Base-by-base conservation (phyloP, 2,329 filamentous ascomycete genomes). In the Didymella arachidicola region DNA sequence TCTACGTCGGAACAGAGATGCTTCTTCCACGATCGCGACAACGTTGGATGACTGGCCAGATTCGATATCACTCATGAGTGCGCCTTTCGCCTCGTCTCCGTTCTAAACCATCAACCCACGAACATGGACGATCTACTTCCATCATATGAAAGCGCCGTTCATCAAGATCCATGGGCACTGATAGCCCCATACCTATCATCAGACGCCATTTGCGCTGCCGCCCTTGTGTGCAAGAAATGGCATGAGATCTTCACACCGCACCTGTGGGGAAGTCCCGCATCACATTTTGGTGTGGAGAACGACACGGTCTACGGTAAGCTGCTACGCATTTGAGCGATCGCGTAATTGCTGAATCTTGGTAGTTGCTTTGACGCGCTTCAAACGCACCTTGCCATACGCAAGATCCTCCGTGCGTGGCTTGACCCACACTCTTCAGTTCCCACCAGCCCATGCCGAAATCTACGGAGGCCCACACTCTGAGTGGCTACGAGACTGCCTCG, bases 221-320 rank as follows among this genome's bases (percentile, higher is more conserved):
- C 82, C 5, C 73, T 87, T 27, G 85, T 87, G 8, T 86, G 82
- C 65, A 81, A 76, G 53, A 76, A 78, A 77, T 87, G 86, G 84
- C 83, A 87, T 66, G 67, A 75, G 27, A 81, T 83, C n/a, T 87
- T 87, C 63, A 79, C 82, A 51, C 84, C 84, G 2, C 81, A 84
- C 61, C 78, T 88, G 1, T 88, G 86, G 86, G 86, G 86, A 16
- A 83, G 85, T 66, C 86, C 86, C 19, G 84, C 86, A 0, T 86
- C 84, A 8, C 85, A 88, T 71, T 88, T 88, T 68, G 84, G 83
- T 29, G 79, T 79, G 2, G 81, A 87, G 50, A 85, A 87, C 66
- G 86, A 87, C 67, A 82, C 81, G 8, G 84, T 87, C 29, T 87
- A 87, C 66, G 81, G 83, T 79, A 60, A 30, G 55, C 32, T 32